Conservation (phyloP, 2,329 filamentous ascomycete genomes). For the Akanthomyces dipterigenus region DNA sequence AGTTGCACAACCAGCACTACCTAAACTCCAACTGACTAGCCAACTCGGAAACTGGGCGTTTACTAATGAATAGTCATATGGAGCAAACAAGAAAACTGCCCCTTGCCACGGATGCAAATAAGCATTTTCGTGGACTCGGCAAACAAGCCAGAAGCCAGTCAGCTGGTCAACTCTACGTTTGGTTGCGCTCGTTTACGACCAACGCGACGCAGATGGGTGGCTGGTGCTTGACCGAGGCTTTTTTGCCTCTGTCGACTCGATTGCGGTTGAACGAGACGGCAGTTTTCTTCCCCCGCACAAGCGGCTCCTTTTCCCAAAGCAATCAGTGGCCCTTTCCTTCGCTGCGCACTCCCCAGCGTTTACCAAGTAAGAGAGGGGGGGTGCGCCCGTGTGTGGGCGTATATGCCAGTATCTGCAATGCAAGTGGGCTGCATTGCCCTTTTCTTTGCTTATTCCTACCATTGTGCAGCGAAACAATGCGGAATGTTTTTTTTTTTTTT, state of each 20-base stretch:
- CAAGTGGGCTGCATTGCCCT: neutral
- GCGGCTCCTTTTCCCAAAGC: neutral
- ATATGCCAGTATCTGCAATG: neutral
- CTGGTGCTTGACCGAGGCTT: neutral
- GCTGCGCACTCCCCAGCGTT: neutral
- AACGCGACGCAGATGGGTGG: neutral
- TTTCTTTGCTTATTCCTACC: too few species aligned
- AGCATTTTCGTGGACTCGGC: neutral
- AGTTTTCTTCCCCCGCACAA: slow-evolving; percentile 2
- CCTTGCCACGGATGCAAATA: too few species aligned
- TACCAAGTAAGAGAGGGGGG: neutral
- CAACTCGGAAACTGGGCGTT: neutral
- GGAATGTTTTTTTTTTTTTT: too few species aligned
- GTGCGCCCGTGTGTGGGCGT: neutral
- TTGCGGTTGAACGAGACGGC: neutral
- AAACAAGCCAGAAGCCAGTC: too few species aligned
- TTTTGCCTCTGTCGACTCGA: too few species aligned
- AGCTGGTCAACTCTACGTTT: neutral
- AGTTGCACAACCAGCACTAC: too few species aligned
- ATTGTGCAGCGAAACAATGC: neutral
- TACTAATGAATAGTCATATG: neutral
- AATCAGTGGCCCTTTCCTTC: neutral
- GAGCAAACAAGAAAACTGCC: too few species aligned
- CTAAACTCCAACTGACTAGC: too few species aligned
- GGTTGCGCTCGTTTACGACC: neutral